Conservation (phyloP, 2,329 filamentous ascomycete genomes). For the Fusarium abutilonis region DNA sequence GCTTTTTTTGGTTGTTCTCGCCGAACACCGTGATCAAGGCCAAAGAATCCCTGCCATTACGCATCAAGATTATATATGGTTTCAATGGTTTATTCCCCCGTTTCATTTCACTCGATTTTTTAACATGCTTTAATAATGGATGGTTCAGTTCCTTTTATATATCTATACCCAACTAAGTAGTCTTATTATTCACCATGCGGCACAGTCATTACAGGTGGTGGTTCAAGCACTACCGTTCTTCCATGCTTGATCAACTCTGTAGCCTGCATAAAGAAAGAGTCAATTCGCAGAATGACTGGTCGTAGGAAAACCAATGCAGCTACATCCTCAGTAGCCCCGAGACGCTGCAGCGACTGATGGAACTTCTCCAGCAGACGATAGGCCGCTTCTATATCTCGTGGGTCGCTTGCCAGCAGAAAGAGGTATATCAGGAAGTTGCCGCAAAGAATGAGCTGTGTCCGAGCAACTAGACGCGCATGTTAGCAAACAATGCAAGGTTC, state of each 20-base stretch:
- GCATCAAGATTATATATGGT: too few relatives aligned
- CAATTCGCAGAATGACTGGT: conserved; percentile 51
- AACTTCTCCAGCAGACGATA: conserved; percentile 52
- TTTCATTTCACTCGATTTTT: too few relatives aligned
- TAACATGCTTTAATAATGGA: too few relatives aligned
- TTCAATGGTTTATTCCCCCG: too few relatives aligned
- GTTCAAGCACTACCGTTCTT: conserved; percentile 27
- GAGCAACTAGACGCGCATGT: conserved; percentile 42
- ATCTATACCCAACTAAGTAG: too few relatives aligned
- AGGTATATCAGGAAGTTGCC: conserved; percentile 61
- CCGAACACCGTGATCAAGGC: too few relatives aligned
- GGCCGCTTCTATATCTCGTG: conserved; percentile 48
- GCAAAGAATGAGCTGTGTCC: conserved; percentile 58
- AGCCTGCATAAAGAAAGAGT: conserved; percentile 55
- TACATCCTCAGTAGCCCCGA: conserved; percentile 47
- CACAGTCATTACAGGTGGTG: conserved; percentile 22
- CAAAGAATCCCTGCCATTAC: too few relatives aligned
- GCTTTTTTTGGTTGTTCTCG: too few relatives aligned
- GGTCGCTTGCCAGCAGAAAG: conserved; percentile 55
- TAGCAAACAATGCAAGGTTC: background rate
- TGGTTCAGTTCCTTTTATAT: too few relatives aligned
- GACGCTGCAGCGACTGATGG: conserved; percentile 51
- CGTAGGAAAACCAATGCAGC: conserved; percentile 49
- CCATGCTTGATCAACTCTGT: conserved; percentile 41
- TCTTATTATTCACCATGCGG: conserved; percentile 3